A percentile compares a stretch with the other conserved stretches of the same genome.
Conservation (phyloP, 2,329 filamentous ascomycete genomes). For the Penicillium rolfsii region DNA sequence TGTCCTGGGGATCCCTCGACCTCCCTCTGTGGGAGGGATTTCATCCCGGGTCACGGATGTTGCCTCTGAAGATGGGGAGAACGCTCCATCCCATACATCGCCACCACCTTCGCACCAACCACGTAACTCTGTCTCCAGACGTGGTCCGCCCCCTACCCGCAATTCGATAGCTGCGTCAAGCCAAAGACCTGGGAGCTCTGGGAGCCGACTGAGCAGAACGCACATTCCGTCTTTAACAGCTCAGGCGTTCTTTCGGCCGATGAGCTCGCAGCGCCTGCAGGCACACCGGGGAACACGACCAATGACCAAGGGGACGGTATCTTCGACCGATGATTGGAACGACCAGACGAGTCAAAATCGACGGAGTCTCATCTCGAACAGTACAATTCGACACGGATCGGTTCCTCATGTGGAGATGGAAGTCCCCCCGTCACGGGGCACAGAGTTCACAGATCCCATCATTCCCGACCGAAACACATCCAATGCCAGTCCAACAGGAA, state of each 20-base stretch:
- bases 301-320: slow-evolving; percentile 39
- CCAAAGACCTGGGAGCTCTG: slow-evolving; percentile 56
- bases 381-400: slow-evolving; percentile 47
- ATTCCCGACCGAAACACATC: slow-evolving; percentile 70
- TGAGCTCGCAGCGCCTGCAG: slow-evolving; percentile 94
- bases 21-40: slow-evolving; percentile 53
- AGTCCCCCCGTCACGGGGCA: slow-evolving; percentile 73
- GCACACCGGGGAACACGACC: slow-evolving; percentile 74
- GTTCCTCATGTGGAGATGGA: slow-evolving; percentile 51
- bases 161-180: slow-evolving; percentile 48
- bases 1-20: slow-evolving; percentile 57
- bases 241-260: slow-evolving; percentile 90
- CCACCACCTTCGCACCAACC: slow-evolving; percentile 60
- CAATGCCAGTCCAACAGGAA: slow-evolving; percentile 71
- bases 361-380: slow-evolving; percentile 63
- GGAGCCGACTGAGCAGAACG: slow-evolving; percentile 73
- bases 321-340: slow-evolving; percentile 48
- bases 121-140: slow-evolving; percentile 61
- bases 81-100: slow-evolving; percentile 41
- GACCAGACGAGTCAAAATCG: slow-evolving; percentile 56
- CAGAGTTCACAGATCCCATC: slow-evolving; percentile 76
- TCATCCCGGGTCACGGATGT: slow-evolving; percentile 73
- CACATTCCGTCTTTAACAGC: slow-evolving; percentile 89
- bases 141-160: slow-evolving; percentile 50
- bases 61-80: slow-evolving; percentile 56